Percentiles rank a stretch among this genome's conserved stretches.
These are phyloP conservation scores for Endoconidiophora polonica DNA, from an alignment of 2,329 filamentous ascomycete species.

Conservation along the genomic window DNA sequence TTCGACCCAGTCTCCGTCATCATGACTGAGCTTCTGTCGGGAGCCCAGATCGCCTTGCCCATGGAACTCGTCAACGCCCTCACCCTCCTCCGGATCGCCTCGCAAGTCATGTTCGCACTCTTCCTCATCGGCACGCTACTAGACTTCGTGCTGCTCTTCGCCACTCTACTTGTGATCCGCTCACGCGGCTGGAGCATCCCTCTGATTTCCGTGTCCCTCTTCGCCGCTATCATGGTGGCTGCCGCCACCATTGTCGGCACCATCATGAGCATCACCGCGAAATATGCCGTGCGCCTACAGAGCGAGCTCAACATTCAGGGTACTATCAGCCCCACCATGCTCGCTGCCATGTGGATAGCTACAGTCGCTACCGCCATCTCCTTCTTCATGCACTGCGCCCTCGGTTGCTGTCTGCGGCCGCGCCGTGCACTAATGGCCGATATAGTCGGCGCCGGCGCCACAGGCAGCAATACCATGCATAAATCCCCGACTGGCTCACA, in stretches of 20 bases:
- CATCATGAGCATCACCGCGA: constrained; percentile 69
- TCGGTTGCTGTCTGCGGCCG: constrained; percentile 48
- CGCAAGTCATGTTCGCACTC: constrained; percentile 76
- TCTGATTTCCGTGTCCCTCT: constrained; percentile 49
- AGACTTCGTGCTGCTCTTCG: constrained; percentile 54
- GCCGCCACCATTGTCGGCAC: constrained; percentile 62
- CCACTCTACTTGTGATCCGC: constrained; percentile 38
- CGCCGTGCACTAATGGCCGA: constrained; percentile 9
- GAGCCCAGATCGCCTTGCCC: constrained; percentile 70
- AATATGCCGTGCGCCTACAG: constrained; percentile 55
- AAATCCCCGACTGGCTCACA: not conserved
- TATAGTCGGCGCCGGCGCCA: not conserved
- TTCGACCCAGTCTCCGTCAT: constrained; percentile 82
- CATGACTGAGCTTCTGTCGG: constrained; percentile 60
- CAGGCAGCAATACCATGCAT: not conserved
- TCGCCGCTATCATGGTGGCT: constrained; percentile 49
- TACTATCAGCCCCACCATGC: constrained; percentile 54
- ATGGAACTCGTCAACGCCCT: constrained; percentile 57
- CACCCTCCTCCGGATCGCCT: constrained; percentile 54
- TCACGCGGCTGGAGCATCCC: constrained; percentile 47
- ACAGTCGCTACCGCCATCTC: constrained; percentile 49
- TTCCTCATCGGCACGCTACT: constrained; percentile 59
- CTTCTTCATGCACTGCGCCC: constrained; percentile 55
- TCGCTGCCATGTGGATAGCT: constrained; percentile 81
- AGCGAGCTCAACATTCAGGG: constrained; percentile 61